Evolutionary conservation across 768 basidiomycete species (phyloP), one percentile per base, ranked within the genome.

Genomic region (Mrakia hoshinonis): DNA sequence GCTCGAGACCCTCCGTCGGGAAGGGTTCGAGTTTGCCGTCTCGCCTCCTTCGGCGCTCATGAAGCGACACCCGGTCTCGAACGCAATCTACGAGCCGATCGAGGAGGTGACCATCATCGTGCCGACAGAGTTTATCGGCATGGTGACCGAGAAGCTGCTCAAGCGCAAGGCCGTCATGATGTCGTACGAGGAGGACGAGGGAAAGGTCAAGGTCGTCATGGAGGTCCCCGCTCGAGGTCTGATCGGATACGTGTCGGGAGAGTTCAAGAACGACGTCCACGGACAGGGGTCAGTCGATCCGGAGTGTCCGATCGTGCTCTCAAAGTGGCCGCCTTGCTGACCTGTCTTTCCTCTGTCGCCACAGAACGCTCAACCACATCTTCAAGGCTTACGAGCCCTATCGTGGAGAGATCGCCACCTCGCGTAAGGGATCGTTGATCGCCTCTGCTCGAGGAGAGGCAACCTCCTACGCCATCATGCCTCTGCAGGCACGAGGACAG

Each of bases 181-280:
- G 6, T 31, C 60, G 38, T 72, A 72, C 39, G 70, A 72, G 29
- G 70, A 72, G 65, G 70, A 73, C 24, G 72, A 69, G 10, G 72
- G 72, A 29, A 73, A 73, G 60, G 72, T 73, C 60, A 68, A 68
- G 67, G 67, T 73, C 61, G 72, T 68, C 20, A 73, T 73, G 72
- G 72, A 73, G 60, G 72, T 73, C 15, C 72, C 72, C 7, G 72
- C 72, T 5, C 47, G 72, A 68, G 72, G 72, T 54, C 61, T 73
- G 39, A 47, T 73, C 29, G 72, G 72, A 15, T 73, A 73, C 34
- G 67, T 73, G 11, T 52, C 67, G 51, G 72, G 72, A 54, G 72
- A 73, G 67, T 73, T 73, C 67, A 73, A 67, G 47, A 73, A 73
- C 66, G 72, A 73, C 15, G 72, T 73, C 31, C 72, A 73, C 67